Evolutionary conservation across 805 yeast genomes (phyloP).

Genomic region (Wickerhamiella dianesei): DNA sequence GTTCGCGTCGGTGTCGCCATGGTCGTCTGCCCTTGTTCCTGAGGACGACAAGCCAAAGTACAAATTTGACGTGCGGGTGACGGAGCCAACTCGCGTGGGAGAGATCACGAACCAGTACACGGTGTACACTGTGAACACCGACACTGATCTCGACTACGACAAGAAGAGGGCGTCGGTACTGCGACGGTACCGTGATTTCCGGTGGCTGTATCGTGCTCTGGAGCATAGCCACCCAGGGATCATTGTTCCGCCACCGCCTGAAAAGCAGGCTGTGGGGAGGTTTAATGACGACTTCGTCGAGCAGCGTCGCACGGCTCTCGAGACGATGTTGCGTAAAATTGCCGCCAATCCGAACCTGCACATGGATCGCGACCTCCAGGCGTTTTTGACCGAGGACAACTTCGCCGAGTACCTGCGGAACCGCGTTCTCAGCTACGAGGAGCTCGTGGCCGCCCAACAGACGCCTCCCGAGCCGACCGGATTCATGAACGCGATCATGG

Average conservation of each 20-base stretch:
- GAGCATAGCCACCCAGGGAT: slow-evolving; percentile 79
- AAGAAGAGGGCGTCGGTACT: slow-evolving; percentile 43
- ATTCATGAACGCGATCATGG: slow-evolving; percentile 59
- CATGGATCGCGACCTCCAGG: slow-evolving; percentile 58
- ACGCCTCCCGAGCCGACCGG: slow-evolving; percentile 26
- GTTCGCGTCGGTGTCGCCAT: background rate
- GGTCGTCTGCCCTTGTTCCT: background rate
- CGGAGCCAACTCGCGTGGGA: slow-evolving; percentile 85
- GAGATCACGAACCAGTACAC: slow-evolving; percentile 82
- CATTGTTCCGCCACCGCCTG: slow-evolving; percentile 92
- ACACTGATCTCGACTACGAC: slow-evolving; percentile 33
- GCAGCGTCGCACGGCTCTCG: slow-evolving; percentile 68
- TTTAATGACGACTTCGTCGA: slow-evolving; percentile 85
- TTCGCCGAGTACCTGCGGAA: slow-evolving; percentile 54
- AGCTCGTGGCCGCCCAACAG: slow-evolving; percentile 25
- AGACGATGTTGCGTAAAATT: slow-evolving; percentile 71
- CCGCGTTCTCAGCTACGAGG: slow-evolving; percentile 32
- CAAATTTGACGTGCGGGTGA: slow-evolving; percentile 43
- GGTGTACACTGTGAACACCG: slow-evolving; percentile 65
- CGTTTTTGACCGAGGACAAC: slow-evolving; percentile 64
- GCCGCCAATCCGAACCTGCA: slow-evolving; percentile 42
- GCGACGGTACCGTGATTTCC: slow-evolving; percentile 79
- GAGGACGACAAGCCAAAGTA: background rate
- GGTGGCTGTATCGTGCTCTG: slow-evolving; percentile 87
- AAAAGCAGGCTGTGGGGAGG: slow-evolving; percentile 83